A percentile compares a stretch with the other conserved stretches of the same genome.
Evolutionary conservation across 2,329 filamentous ascomycete genomes (phyloP).

Genomic region (Alternaria dauci): DNA sequence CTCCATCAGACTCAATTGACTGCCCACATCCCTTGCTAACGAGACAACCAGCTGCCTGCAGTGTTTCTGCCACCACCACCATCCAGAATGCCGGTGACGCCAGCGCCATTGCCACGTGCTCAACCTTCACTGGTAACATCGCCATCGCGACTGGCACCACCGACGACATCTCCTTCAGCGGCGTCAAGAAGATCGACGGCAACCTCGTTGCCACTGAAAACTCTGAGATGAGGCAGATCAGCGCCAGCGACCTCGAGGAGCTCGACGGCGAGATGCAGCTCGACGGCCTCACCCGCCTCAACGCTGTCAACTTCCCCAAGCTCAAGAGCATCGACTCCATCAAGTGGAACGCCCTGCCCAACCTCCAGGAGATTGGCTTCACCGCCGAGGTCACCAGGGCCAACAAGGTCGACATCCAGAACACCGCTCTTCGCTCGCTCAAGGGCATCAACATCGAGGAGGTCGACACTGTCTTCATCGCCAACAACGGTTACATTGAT

Average conservation of each 20-base stretch:
- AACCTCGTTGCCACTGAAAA: slow-evolving; percentile 62
- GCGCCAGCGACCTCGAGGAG: slow-evolving; percentile 66
- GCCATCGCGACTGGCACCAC: slow-evolving; percentile 66
- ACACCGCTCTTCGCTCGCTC: slow-evolving; percentile 83
- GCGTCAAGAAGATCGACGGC: slow-evolving; percentile 67
- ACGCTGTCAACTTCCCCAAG: slow-evolving; percentile 69
- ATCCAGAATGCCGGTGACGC: slow-evolving; percentile 70
- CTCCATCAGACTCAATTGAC: neutral
- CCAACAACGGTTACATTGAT: slow-evolving; percentile 84
- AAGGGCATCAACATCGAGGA: slow-evolving; percentile 80
- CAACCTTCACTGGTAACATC: slow-evolving; percentile 73
- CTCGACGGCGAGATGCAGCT: slow-evolving; percentile 78
- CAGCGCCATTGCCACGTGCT: slow-evolving; percentile 68
- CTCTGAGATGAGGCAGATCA: slow-evolving; percentile 70
- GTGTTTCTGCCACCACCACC: slow-evolving; percentile 59
- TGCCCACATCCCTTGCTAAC: slow-evolving; percentile 24
- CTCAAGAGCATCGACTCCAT: slow-evolving; percentile 74
- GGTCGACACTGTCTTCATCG: slow-evolving; percentile 77
- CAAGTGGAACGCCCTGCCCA: slow-evolving; percentile 75
- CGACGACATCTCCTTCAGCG: slow-evolving; percentile 68
- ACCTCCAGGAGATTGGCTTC: slow-evolving; percentile 68
- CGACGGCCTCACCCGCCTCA: slow-evolving; percentile 72
- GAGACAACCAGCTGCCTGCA: slow-evolving; percentile 48
- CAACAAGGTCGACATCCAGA: slow-evolving; percentile 75
- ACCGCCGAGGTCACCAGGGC: slow-evolving; percentile 72